Evolutionary conservation across 2,329 filamentous ascomycete species (phyloP).

Genomic region (Plenodomus biglobosus): DNA sequence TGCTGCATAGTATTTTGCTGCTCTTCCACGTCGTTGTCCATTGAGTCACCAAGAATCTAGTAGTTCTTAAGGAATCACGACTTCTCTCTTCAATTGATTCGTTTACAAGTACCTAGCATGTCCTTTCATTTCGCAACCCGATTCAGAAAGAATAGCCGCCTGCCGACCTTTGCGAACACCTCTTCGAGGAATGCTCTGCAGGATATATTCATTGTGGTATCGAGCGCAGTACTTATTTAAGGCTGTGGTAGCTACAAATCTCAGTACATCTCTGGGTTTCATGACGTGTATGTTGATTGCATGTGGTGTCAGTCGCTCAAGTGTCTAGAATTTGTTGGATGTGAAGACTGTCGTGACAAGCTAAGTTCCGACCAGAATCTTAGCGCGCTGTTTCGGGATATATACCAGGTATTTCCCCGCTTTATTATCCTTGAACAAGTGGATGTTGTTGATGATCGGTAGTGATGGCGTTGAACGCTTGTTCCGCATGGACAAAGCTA

Average conservation of each 20-base stretch:
- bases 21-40: constrained; percentile 97
- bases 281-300: constrained; percentile 92
- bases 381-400: constrained; percentile 88
- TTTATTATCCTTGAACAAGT: constrained; percentile 85
- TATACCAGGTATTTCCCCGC: constrained; percentile 88
- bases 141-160: constrained; percentile 82
- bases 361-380: constrained; percentile 91
- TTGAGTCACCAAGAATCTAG: constrained; percentile 72
- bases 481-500: constrained; percentile 71
- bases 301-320: constrained; percentile 87
- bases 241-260: constrained; percentile 71
- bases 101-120: constrained; percentile 77
- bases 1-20: constrained; percentile 95
- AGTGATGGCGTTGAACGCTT: constrained; percentile 69
- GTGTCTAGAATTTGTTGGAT: constrained; percentile 96
- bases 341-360: constrained; percentile 92
- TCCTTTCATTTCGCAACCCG: constrained; percentile 79
- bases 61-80: constrained; percentile 78
- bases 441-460: constrained; percentile 89
- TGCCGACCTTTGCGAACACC: constrained; percentile 86
- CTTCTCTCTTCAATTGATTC: constrained; percentile 69
- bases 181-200: constrained; percentile 63
- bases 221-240: constrained; percentile 73
- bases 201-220: constrained; percentile 67
- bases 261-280: constrained; percentile 77